Conservation (phyloP, 2,329 filamentous ascomycete species). For the Fonsecaea pedrosoi region DNA sequence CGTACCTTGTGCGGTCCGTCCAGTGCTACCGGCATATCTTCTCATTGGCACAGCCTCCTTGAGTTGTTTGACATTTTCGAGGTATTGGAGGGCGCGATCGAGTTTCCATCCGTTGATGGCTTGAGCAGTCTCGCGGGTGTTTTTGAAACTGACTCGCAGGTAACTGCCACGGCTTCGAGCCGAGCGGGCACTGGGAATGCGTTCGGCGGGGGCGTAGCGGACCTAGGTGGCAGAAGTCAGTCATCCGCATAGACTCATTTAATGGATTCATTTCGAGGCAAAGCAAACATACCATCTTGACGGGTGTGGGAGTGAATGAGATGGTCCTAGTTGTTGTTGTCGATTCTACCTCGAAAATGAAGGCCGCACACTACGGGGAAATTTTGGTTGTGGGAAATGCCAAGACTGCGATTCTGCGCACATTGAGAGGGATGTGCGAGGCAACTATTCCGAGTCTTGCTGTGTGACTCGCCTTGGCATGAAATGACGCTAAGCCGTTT, state of each 20-base stretch:
- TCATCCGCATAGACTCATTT: background rate
- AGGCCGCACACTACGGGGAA: constrained; percentile 14
- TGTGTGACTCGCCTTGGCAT: constrained; percentile 6
- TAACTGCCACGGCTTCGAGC: constrained; percentile 98
- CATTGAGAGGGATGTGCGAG: background rate
- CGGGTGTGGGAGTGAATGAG: constrained; percentile 20
- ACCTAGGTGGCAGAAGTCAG: constrained; percentile 62
- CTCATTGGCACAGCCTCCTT: constrained; percentile 98
- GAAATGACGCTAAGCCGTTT: background rate
- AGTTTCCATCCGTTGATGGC: constrained; percentile 99
- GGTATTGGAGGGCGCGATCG: constrained; percentile 91
- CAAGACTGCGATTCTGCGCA: constrained; percentile 8
- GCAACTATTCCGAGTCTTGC: background rate
- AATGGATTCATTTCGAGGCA: background rate
- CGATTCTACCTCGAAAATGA: constrained; percentile 29
- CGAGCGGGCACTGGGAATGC: constrained; percentile 88
- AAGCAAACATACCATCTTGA: constrained; percentile 37
- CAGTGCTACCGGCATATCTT: constrained; percentile 94
- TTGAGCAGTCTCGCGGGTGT: constrained; percentile 99
- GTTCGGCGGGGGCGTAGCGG: constrained; percentile 86
- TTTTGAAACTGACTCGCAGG: constrained; percentile 99
- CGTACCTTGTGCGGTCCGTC: constrained; percentile 97
- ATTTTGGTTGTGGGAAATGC: constrained; percentile 33
- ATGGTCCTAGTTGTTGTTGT: constrained; percentile 37
- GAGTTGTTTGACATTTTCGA: constrained; percentile 97